Conservation (phyloP, 371 early-diverging fungal genomes). For the Chytridium lagenaria region DNA sequence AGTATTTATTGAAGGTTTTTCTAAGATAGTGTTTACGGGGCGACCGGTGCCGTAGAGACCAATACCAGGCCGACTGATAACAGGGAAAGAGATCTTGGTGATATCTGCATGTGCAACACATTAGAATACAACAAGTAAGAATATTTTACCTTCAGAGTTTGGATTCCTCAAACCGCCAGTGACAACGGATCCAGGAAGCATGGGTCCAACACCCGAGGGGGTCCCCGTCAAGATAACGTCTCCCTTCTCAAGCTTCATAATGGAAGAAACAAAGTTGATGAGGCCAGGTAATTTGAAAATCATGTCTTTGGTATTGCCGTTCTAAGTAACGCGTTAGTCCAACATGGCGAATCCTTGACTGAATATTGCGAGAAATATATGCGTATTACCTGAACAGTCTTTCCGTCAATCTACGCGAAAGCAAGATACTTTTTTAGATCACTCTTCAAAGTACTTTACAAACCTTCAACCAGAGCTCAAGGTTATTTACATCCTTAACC, state of each 20-base stretch:
- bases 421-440: too few species aligned
- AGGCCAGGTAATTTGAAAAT: constrained; percentile 82
- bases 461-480: constrained; percentile 81
- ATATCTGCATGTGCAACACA: constrained; percentile 9
- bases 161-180: constrained; percentile 65
- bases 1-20: too few species aligned
- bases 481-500: constrained; percentile 74
- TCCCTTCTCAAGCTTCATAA: constrained; percentile 86
- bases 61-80: constrained; percentile 39
- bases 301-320: constrained; percentile 90
- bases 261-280: constrained; percentile 76
- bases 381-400: not conserved
- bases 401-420: constrained; percentile 13
- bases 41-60: constrained; percentile 34
- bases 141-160: not conserved
- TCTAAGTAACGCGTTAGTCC: constrained; percentile 22
- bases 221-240: constrained; percentile 69
- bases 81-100: constrained; percentile 41
- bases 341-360: not conserved
- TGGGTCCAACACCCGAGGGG: constrained; percentile 87
- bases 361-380: not conserved
- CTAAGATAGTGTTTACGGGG: too few species aligned
- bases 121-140: not conserved
- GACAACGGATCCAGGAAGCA: constrained; percentile 77
- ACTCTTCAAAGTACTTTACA: too few species aligned